Evolutionary conservation across 2,329 filamentous ascomycete genomes (phyloP), one percentile per base, ranked within the genome.

Genomic region (Metarhizium album): DNA sequence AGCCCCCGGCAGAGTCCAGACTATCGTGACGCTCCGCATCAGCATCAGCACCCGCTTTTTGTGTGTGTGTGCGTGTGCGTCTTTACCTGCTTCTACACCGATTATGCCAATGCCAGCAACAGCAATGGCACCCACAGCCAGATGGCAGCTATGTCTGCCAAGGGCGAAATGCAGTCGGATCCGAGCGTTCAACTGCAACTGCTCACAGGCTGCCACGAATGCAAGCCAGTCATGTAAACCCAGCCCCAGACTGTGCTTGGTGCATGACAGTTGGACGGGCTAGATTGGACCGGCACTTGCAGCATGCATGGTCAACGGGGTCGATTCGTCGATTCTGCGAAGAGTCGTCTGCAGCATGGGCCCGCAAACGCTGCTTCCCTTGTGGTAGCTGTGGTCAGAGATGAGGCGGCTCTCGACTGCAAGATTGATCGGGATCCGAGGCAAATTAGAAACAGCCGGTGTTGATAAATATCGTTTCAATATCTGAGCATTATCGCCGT

Each of bases 151-250:
- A 18, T 6, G 22, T 7, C 18, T 42, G 38, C n/a, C 27, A 40
- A 40, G 18, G 6, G 16, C 8, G 37, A 18, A 16, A 18, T 9
- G n/a, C 37, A 29, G 9, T 22, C 37, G 37, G 37, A 40, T 5
- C 37, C 37, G 37, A 40, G 9, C 7, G 37, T 22, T 20, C 33
- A 4, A 16, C 46, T 38, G n/a, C 35, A 43, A 52, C 57, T 56
- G 55, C 55, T 59, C 57, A 59, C 42, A 54, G 56, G 46, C 53
- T 69, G 67, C 67, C 67, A 70, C 66, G 67, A 70, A 60, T 61
- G 64, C 64, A 63, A 64, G 29, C 27, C 29, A 20, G 59, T 57
- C 60, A 57, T 52, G 55, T 59, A 60, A 58, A 57, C 59, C 55
- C 60, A 60, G 60, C 55, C 5, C 29, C 33, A 35, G 16, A 16